Percentiles rank a stretch among this genome's conserved stretches.
Evolutionary conservation across 768 basidiomycete species (phyloP).

Genomic region (Fomitopsis pulvina): DNA sequence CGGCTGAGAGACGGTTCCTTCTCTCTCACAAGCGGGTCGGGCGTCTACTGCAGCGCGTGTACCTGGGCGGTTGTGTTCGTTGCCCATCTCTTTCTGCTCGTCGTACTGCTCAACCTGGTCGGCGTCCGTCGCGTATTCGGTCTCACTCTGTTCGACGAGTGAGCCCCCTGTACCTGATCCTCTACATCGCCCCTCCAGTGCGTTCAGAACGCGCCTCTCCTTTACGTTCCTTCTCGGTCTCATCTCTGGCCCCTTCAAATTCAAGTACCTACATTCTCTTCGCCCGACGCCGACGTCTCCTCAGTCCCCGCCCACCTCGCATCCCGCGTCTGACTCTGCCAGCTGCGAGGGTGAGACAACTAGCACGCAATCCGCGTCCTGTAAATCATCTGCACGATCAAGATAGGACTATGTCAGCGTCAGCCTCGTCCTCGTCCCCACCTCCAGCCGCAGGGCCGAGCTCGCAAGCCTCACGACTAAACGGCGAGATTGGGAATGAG

Average conservation of each 20-base stretch:
- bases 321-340: background rate
- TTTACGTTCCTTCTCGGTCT: slow-evolving; percentile 10
- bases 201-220: slow-evolving; percentile 22
- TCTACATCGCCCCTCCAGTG: background rate
- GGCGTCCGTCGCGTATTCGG: slow-evolving; percentile 1
- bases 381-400: background rate
- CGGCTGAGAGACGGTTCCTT: too few species aligned
- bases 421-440: slow-evolving; percentile 19
- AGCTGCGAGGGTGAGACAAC: too few species aligned
- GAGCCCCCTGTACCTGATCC: background rate
- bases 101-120: slow-evolving; percentile 3
- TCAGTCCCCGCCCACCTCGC: background rate
- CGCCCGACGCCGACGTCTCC: too few species aligned
- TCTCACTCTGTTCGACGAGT: background rate
- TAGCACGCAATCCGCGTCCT: too few species aligned
- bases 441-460: slow-evolving; percentile 20
- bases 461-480: slow-evolving; percentile 10
- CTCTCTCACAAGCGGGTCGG: too few species aligned
- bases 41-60: too few species aligned
- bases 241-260: slow-evolving; percentile 9
- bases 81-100: background rate
- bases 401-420: slow-evolving; percentile 20
- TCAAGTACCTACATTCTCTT: slow-evolving; percentile 10
- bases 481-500: slow-evolving; percentile 20
- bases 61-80: too few species aligned